Base-by-base conservation (phyloP, 495 filamentous ascomycete genomes). In the Aspergillus campestris region DNA sequence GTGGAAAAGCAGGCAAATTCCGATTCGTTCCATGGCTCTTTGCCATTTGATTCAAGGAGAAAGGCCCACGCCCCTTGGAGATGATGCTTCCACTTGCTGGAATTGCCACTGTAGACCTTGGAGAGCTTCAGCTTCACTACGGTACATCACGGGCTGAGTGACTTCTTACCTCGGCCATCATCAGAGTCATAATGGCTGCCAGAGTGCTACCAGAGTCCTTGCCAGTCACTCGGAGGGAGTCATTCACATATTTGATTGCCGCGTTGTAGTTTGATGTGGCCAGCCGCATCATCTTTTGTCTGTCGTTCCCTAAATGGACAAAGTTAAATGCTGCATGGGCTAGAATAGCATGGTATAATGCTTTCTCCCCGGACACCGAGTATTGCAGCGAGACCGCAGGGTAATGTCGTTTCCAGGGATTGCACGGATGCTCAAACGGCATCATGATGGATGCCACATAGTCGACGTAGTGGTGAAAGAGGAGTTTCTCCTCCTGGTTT, bases 241-340 rank as follows among this genome's bases (percentile, higher is more conserved):
- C 8, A 28, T 33, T 34, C 13, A 55, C 7, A 9, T 51, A 30
- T 13, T 34, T 31, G 7, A 55, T 48, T 27, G 43, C 44, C 8
- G 14, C 34, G 28, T 29, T 41, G 31, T 35, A 56, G 13, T 34
- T 41, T 37, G 15, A 18, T 33, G 44, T 31, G 14, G 29, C 47
- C 37, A 44, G 27, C 18, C 11, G 12, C 24, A 42, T 31, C 40
- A 50, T 46, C 32, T 39, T 43, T 8, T 43, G 40, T 18, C 27
- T 30, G 13, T 37, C 33, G 31, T 29, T 24, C 7, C 38, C 40
- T 31, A 55, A 42, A 18, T 50, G 13, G 13, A 38, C 42, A 30
- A 56, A 31, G 41, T 48, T 48, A 40, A 42, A 56, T 10, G 48
- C 52, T 12, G 52, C 42, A 45, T 56, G 52, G 5, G 44, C 38